Evolutionary conservation across 306 rosid genomes (phyloP), one percentile per base, ranked within the genome.

Genomic region (Vigna hirtella): DNA sequence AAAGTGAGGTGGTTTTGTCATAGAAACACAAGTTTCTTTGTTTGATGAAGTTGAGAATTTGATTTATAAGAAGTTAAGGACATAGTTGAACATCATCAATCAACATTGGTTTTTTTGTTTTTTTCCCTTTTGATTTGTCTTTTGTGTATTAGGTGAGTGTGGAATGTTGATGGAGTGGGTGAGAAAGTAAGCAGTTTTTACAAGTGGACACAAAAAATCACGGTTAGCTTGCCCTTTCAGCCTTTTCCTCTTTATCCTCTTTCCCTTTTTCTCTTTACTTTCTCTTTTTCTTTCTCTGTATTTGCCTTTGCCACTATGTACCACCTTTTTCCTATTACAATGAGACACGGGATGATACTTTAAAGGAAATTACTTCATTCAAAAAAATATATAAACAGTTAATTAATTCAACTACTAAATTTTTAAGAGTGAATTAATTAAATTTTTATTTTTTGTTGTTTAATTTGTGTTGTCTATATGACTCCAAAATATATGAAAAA

Each of bases 121-220:
- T 64, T n/a, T 63, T 8, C 12, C 14, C 3, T 2, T 14, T 63
- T 17, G 11, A 5, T 40, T 66, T 51, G 45, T 47, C 22, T 61
- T 17, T 48, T 32, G 72, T 76, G 73, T 73, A 83, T 83, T 76
- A 56, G 79, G 82, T 79, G 57, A 64, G 18, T 78, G 59, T 52
- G 73, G 67, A 59, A 59, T 68, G 66, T 56, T 22, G 49, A 75
- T 80, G 74, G 86, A 73, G 89, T 85, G 74, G 90, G 81, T 72
- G 67, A 82, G 51, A 71, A 76, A 69, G 75, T 52, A 70, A 34
- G 68, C 70, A 69, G 12, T 40, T 74, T 77, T 68, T 32, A 65
- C 40, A 59, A 75, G 80, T 84, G 11, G 65, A 32, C 5, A 43
- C 80, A 76, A 74, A 75, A 16, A 20, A 34, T 79, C 79, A 72